Base-by-base conservation (phyloP, 495 filamentous ascomycete genomes). In the Penicillium flavigenum region DNA sequence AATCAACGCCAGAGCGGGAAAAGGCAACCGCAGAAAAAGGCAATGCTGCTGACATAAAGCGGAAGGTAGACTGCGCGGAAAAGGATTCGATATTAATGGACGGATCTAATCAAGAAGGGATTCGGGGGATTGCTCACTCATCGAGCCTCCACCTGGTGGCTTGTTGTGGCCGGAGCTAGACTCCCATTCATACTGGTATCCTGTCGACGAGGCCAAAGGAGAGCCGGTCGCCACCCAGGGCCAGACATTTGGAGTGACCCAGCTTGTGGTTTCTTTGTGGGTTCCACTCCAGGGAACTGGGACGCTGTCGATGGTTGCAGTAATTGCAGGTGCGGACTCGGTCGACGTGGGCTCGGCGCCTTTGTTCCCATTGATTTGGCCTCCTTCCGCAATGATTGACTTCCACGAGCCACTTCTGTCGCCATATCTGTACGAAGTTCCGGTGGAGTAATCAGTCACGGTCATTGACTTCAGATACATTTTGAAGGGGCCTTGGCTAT, bases 391-490 rank as follows among this genome's bases (percentile, higher is more conserved):
- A 57, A 81, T 77, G 72, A 98, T 97, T 57, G 86, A 90, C 58
- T 86, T 61, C 87, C 88, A 96, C 22, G 79, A 82, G 38, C 94
- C 94, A 29, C 80, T 85, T 32, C 76, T 81, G 68, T 91, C 90
- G 47, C 81, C 77, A 69, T 97, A 98, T 19, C 71, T 77, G 76
- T 98, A 98, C 44, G 84, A 76, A 1, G 81, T 84, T 32, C 93
- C 94, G 11, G 90, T 95, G 22, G 90, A 96, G 76, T 97, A 97
- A 74, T 98, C 94, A 42, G 85, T 85, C 47, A 93, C 83, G 43
- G 81, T 81, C 51, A 96, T 76, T 27, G 79, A 85, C 71, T 90
- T 86, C 61, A 96, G 81, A 50, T 83, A 74, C 94, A 98, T 98
- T 47, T 80, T 83, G 77, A 85, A 98, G 0, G 94, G 92, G 2